A percentile compares a stretch with the other conserved stretches of the same genome.
phyloP scores from a whole-genome alignment of 306 rosid species.

The Sicyos edulis region DNA sequence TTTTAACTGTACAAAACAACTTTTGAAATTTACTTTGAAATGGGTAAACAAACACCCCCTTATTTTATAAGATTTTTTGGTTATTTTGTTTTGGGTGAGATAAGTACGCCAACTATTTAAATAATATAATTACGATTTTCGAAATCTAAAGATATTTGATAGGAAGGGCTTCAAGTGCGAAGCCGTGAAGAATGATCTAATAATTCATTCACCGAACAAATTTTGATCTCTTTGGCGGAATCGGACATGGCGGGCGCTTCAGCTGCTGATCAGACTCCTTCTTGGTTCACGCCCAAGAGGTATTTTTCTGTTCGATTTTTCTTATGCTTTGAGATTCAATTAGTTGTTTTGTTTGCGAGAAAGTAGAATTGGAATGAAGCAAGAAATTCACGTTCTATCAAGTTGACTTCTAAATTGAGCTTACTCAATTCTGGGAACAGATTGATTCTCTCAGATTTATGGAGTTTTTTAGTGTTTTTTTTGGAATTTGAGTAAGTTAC shows the following conservation, averaged over 20 bases:
- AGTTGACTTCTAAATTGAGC: conserved; percentile 1
- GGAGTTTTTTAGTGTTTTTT: neutral
- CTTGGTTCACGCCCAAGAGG: conserved; percentile 87
- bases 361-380: conserved; percentile 3
- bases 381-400: conserved; percentile 15
- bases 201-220: conserved; percentile 7
- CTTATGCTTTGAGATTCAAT: neutral
- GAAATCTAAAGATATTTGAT: neutral
- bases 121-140: neutral
- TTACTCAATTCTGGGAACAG: conserved; percentile 12
- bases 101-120: neutral
- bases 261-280: conserved; percentile 37
- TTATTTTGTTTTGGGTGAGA: too few relatives aligned
- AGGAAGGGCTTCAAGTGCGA: neutral
- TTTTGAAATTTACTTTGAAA: too few relatives aligned
- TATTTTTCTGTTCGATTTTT: conserved; percentile 16
- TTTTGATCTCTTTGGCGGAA: conserved; percentile 25
- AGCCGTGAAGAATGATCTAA: neutral
- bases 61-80: too few relatives aligned
- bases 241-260: conserved; percentile 28
- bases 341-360: conserved; percentile 20
- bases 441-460: neutral
- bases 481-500: neutral
- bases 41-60: too few relatives aligned
- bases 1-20: too few relatives aligned